Evolutionary conservation across 2,329 filamentous ascomycete genomes (phyloP), one percentile per base, ranked within the genome.

Genomic region (Dactylonectria macrodidyma): DNA sequence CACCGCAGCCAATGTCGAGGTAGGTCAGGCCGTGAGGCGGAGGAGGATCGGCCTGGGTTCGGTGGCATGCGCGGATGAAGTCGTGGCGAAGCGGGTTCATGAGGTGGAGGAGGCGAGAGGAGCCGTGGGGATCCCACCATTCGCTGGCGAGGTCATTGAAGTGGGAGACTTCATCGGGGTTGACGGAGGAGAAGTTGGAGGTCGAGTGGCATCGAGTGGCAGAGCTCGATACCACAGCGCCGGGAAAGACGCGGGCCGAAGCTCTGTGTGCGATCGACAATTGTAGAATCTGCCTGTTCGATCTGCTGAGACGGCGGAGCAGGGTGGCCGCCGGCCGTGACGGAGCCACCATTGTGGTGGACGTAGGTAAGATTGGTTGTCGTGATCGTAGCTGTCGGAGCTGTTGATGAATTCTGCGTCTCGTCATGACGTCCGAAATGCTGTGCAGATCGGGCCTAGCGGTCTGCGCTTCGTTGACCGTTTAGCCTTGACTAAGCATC

Each of bases 11-110:
- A 66, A 99, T 89, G 81, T 99, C 96, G 60, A 99, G 91, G 81
- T 94, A 97, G 38, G 87, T 87, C 4, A 94, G 84, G 9, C 65
- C 54, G 60, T 76, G 71, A 57, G 83, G 72, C 9, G 81, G 68
- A 26, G 82, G 76, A 36, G 70, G 59, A 54, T 84, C 82, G 67
- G 83, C 82, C 52, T 87, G 85, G 22, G 89, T 87, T 71, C 75
- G 74, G 54, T 92, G 88, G 78, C 95, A 98, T 70, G 85, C 83
- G 24, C 87, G 87, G 80, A 98, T 96, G 83, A 98, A 98, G 82
- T 95, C 91, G 84, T 98, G 95, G 38, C 96, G 95, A 52, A 97
- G 89, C 2, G 96, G 96, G 83, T 99, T 98, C 95, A 99, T 98
- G 73, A 97, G 91, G 82, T 99, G 96, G 2, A 99, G 90, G 66